Evolutionary conservation across 1,284 basidiomycete genomes (phyloP), one percentile per base, ranked within the genome.

Genomic region (Cystobasidium sp.): DNA sequence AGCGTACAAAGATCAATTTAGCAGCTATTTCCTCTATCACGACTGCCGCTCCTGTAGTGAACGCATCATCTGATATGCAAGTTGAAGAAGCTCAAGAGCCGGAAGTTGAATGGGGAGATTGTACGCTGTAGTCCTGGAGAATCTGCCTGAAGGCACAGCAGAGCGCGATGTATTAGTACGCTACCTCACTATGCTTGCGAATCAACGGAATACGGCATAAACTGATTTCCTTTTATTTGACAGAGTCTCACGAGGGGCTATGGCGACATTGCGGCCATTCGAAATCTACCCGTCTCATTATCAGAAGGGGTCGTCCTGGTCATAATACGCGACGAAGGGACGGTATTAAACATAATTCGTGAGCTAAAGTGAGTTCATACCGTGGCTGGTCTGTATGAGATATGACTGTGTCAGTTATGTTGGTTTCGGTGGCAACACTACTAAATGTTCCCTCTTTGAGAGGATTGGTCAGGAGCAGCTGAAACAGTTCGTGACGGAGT

Each of bases 81-180:
- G 7, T 22, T 52, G 44, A 47, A 6, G 20, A 43, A 51, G 22
- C 22, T 52, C 1, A 31, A 8, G 46, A 22, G 20, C 22, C 14
- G n/a, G 51, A 51, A 31, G 41, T 3, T 44, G 16, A 49, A 16
- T 44, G 9, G 10, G 55, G 47, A 12, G 47, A 9, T 31, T 72
- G 10, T 39, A 4, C 41, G 59, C 58, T 43, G 62, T 65, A 1
- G 47, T 59, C 37, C 18, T 72, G 8, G 62, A 64, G 39, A 72
- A 64, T 46, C n/a, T 72, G 12, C 43, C 53, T 3, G 16, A 55
- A 4, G 49, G 22, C 20, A 53, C 52, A 37, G 24, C 49, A 9
- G 46, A 49, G 9, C 5, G 44, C 6, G 20, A 65, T 46, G 46
- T 65, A 6, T 39, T n/a, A 44, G 62, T 65, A 49, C 18, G 14